Conservation (phyloP, 2,329 filamentous ascomycete genomes). For the Curvularia spicifera region DNA sequence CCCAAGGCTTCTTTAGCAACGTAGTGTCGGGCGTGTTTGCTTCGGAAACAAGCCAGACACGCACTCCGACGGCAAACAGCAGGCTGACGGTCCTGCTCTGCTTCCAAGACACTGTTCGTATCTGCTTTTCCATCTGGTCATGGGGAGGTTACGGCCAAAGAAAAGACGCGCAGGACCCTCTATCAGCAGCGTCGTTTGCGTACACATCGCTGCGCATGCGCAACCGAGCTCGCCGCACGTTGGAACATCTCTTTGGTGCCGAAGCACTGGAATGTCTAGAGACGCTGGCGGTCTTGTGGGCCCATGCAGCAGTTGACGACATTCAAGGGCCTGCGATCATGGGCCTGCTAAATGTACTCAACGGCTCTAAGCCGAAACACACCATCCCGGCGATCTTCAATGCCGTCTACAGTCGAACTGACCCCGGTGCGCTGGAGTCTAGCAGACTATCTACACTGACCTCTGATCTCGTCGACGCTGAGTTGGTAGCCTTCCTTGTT, state of each 20-base stretch:
- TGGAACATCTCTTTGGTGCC: conserved; percentile 91
- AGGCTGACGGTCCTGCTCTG: conserved; percentile 92
- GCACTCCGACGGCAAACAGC: conserved; percentile 88
- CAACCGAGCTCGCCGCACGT: conserved; percentile 82
- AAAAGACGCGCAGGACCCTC: conserved; percentile 63
- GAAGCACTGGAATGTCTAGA: conserved; percentile 94
- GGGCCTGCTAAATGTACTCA: conserved; percentile 85
- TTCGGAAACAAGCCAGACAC: conserved; percentile 75
- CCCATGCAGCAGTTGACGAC: conserved; percentile 56
- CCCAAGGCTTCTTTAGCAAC: conserved; percentile 88
- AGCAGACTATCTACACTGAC: conserved; percentile 86
- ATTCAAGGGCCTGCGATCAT: conserved; percentile 71
- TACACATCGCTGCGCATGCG: conserved; percentile 92
- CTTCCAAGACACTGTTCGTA: conserved; percentile 92
- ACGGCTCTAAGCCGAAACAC: conserved; percentile 88
- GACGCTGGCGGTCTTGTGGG: conserved; percentile 87
- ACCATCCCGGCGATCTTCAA: conserved; percentile 95
- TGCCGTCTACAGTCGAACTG: conserved; percentile 92
- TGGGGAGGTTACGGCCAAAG: conserved; percentile 77
- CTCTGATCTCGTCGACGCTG: conserved; percentile 79
- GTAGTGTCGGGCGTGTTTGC: conserved; percentile 93
- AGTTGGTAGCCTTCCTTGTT: conserved; percentile 86
- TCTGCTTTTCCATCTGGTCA: conserved; percentile 93
- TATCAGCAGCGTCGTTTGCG: conserved; percentile 79
- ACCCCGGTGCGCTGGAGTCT: conserved; percentile 78